Conservation (phyloP, 176 grass and related monocot genomes). For the Juncus effusus region DNA sequence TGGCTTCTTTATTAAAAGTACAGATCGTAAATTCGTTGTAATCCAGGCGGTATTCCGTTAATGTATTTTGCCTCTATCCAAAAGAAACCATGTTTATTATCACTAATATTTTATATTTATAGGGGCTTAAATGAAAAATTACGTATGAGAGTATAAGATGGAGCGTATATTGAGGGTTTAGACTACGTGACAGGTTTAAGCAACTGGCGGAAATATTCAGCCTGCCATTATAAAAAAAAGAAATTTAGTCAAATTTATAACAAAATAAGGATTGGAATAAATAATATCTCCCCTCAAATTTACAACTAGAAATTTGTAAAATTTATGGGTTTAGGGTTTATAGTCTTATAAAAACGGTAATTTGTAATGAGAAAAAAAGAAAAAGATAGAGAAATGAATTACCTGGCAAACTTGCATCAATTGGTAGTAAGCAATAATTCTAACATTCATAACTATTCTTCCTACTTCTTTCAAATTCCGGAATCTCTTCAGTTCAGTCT, state of each 20-base stretch:
- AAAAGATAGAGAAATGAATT: constrained; percentile 16
- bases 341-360: not conserved
- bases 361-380: not conserved
- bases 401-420: constrained; percentile 90
- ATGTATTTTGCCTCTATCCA: constrained; percentile 22
- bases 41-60: not conserved
- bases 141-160: constrained; percentile 10
- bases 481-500: constrained; percentile 57
- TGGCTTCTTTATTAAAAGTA: constrained; percentile 3
- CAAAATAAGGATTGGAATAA: constrained; percentile 6
- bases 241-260: constrained; percentile 17
- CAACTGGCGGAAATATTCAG: constrained; percentile 91
- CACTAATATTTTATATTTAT: constrained; percentile 25
- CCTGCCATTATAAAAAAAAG: constrained; percentile 48
- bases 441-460: constrained; percentile 70
- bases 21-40: not conserved
- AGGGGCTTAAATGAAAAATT: not conserved
- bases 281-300: constrained; percentile 3
- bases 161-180: constrained; percentile 18
- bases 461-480: constrained; percentile 53
- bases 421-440: constrained; percentile 68
- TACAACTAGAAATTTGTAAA: not conserved
- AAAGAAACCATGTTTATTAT: constrained; percentile 36
- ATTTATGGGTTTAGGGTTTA: no score
- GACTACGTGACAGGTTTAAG: constrained; percentile 92